Base-by-base conservation (phyloP, 176 grass and related monocot genomes). In the Miscanthus lutarioriparius region DNA sequence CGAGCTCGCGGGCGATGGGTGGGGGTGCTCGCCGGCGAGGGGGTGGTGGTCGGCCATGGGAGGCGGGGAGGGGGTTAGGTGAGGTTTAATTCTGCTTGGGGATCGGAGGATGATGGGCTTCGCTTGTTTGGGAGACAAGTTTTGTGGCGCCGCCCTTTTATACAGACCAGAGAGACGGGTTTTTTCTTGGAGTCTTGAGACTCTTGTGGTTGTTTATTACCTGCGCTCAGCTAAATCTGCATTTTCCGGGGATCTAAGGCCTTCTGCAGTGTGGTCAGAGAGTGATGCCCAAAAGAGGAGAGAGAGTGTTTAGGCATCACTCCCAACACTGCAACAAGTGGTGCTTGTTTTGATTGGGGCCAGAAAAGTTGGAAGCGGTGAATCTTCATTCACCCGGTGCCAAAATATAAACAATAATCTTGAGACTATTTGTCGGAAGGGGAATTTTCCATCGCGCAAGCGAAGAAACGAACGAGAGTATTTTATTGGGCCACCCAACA, bases 11-110 rank as follows among this genome's bases (percentile, higher is more conserved):
- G 88, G 47, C 1, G 79, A 79, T 68, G 71, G 38, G 73, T 45
- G 47, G 78, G 40, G 78, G 77, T 84, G 77, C 14, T 78, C 85
- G 78, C 68, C 76, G 79, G 80, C 43, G 84, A 77, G 35, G 67
- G 7, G 86, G 71, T 72, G 81, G 33, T 67, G 76, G 87, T 80
- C 87, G 78, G 86, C 86, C 83, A 90, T 87, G 65, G 77, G 49
- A 70, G 67, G 82, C n/a, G 28, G 28, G 64, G 71, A 22, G 54
- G 79, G 82, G 88, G 49, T 76, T 77, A 13, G 65, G 75, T 87
- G 85, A 85, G 89, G 83, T 87, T 91, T 81, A 84, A 59, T 88
- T 86, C 86, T 85, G 45, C 79, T 72, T 82, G 84, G 85, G 74
- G 87, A 73, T 80, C 69, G 44, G 72, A 58, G 79, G 16, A 19